These are phyloP conservation scores for Sporobolomyces roseus DNA, from an alignment of 768 basidiomycete genomes.

Conservation along the genomic window DNA sequence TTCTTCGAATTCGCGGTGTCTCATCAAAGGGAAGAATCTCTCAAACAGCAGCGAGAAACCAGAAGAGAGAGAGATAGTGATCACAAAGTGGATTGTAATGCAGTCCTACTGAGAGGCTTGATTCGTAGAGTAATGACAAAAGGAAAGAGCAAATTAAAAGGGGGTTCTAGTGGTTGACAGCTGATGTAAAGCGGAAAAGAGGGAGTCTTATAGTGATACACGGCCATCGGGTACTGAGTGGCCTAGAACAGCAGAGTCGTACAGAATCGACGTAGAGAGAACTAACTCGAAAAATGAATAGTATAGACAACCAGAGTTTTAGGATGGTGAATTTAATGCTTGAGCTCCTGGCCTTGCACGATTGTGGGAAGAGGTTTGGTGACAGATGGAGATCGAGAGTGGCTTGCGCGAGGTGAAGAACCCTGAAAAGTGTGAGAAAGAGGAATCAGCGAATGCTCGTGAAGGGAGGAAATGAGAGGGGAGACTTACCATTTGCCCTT, in stretches of 20 bases:
- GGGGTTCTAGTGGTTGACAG: too few species aligned
- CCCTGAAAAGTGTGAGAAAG: background rate
- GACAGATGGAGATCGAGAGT: constrained; percentile 6
- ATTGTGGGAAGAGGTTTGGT: constrained; percentile 10
- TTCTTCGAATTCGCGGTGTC: too few species aligned
- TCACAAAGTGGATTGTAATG: too few species aligned
- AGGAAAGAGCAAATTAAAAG: too few species aligned
- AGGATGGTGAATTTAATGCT: background rate
- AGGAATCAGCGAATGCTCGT: background rate
- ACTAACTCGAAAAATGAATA: background rate
- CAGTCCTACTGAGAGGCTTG: too few species aligned
- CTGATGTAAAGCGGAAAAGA: too few species aligned
- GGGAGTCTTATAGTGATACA: too few species aligned
- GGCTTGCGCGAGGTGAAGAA: background rate
- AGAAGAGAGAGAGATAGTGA: too few species aligned
- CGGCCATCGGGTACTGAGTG: too few species aligned
- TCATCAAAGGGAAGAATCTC: too few species aligned
- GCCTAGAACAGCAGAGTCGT: background rate
- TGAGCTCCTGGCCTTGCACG: constrained; percentile 17
- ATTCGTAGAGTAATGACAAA: too few species aligned
- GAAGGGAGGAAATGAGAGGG: background rate
- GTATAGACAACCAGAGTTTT: background rate
- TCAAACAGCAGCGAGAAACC: too few species aligned
- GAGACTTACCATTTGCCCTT: constrained; percentile 11
- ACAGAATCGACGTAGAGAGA: background rate